phyloP scores from a whole-genome alignment of 441 rosid species.

The Arabidopsis hybrid region DNA sequence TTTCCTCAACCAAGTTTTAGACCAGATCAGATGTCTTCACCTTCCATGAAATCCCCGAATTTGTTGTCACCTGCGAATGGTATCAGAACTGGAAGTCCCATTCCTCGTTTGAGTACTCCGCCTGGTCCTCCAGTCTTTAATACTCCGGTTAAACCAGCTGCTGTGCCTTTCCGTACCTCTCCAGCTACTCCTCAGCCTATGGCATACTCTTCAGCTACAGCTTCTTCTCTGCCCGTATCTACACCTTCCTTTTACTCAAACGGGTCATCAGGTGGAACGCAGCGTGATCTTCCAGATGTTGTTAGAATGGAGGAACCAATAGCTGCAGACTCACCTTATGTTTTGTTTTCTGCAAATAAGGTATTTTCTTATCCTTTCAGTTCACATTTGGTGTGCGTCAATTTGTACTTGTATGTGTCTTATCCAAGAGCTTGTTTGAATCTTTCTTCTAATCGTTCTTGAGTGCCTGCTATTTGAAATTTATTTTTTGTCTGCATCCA shows the following conservation, averaged over 20 bases:
- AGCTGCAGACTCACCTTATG: conserved; percentile 64
- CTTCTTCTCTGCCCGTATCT: conserved; percentile 79
- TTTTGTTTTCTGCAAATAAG: conserved; percentile 84
- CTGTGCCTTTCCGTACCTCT: conserved; percentile 91
- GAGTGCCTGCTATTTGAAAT: conserved; percentile 8
- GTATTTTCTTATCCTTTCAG: conserved; percentile 50
- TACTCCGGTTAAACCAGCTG: conserved; percentile 95
- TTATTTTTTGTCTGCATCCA: background rate
- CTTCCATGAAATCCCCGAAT: conserved; percentile 59
- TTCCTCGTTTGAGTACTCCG: conserved; percentile 87
- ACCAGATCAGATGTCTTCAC: conserved; percentile 68
- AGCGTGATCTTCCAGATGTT: conserved; percentile 58
- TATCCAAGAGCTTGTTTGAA: conserved; percentile 4
- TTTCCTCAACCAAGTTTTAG: conserved; percentile 69
- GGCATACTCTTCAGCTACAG: conserved; percentile 67
- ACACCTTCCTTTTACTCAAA: conserved; percentile 81
- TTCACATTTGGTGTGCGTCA: conserved; percentile 17
- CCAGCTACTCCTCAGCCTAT: conserved; percentile 94
- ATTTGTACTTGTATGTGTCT: conserved; percentile 3
- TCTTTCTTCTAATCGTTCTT: background rate
- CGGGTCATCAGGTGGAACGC: conserved; percentile 67
- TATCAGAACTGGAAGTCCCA: conserved; percentile 66
- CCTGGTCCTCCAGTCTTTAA: conserved; percentile 95
- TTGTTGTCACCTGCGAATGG: conserved; percentile 71
- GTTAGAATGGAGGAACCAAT: conserved; percentile 59